A percentile compares a stretch with the other conserved stretches of the same genome.
Conservation (phyloP, 2,329 filamentous ascomycete genomes). For the Alternaria sp. region DNA sequence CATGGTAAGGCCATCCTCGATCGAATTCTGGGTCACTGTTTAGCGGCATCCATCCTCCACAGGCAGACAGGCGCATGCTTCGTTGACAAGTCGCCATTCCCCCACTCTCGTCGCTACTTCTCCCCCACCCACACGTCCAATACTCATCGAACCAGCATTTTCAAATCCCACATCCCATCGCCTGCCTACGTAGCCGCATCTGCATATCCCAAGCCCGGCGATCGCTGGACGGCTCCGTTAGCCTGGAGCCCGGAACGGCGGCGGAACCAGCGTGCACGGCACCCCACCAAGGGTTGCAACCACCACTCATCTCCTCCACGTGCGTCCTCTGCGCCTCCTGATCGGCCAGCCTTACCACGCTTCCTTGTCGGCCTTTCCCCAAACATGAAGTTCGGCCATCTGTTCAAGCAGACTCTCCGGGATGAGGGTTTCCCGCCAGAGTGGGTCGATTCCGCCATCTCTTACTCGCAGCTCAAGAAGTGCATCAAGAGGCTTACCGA, state of each 20-base stretch:
- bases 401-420: slow-evolving; percentile 74
- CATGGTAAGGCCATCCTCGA: slow-evolving; percentile 6
- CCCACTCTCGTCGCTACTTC: not conserved
- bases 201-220: slow-evolving; percentile 6
- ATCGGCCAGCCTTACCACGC: slow-evolving; percentile 36
- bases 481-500: slow-evolving; percentile 80
- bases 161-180: not conserved
- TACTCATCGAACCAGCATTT: slow-evolving; percentile 1
- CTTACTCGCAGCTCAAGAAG: slow-evolving; percentile 86
- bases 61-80: slow-evolving; percentile 21
- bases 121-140: not conserved
- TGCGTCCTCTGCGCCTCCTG: slow-evolving; percentile 33
- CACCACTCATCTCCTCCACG: slow-evolving; percentile 35
- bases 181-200: not conserved
- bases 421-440: slow-evolving; percentile 77
- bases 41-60: slow-evolving; percentile 17
- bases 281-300: slow-evolving; percentile 26
- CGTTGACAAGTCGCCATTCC: slow-evolving; percentile 7
- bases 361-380: slow-evolving; percentile 4
- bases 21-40: slow-evolving; percentile 9
- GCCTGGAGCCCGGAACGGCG: slow-evolving; percentile 18
- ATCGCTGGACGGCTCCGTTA: slow-evolving; percentile 8
- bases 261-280: slow-evolving; percentile 15
- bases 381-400: slow-evolving; percentile 85
- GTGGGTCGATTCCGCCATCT: slow-evolving; percentile 77